Evolutionary conservation across 2,329 filamentous ascomycete genomes (phyloP), one percentile per base, ranked within the genome.

Genomic region (Neurospora sp.): DNA sequence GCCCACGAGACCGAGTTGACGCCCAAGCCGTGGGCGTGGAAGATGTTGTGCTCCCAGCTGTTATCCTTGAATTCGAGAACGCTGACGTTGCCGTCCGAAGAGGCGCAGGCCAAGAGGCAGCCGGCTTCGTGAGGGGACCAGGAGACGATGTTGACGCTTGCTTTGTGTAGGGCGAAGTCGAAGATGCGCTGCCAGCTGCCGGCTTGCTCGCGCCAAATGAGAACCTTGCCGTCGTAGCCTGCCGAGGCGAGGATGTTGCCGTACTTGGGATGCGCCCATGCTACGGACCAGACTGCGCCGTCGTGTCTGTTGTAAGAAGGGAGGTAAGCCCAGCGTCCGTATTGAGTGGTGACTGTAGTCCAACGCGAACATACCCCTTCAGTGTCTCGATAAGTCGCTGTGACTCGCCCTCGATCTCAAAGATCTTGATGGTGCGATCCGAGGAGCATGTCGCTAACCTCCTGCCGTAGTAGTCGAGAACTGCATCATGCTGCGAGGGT

Each of bases 381-480:
- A 99, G 84, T 36, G 96, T 99, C 83, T 98, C 95, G 40, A 92
- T 88, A 76, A 98, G 84, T 73, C 92, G 88, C 82, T 99, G 95
- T 75, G 91, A 88, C 76, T 98, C 94, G 77, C 93, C 93, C 78
- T 98, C 95, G 69, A 99, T 91, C 82, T 99, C 96, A 79, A 97
- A 99, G 79, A 99, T 98, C 85, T 98, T 98, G 85, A 99, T 97
- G 66, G 95, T 98, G 80, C 96, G 94, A 83, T 99, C 96, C 74
- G 95, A 97, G 41, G 94, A 97, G 82, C 96, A 98, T 74, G 96
- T 99, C 73, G 96, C 96, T 76, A 99, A 89, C 78, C 95, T 91
- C 75, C 96, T 90, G 78, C 96, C 96, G 82, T 98, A 99, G 85
- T 98, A 99, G 81, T 99, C 96, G 79, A 99, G 90, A 74, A 97